Conservation (phyloP, 345 rosid species). For the Gossypioides kirkii region DNA sequence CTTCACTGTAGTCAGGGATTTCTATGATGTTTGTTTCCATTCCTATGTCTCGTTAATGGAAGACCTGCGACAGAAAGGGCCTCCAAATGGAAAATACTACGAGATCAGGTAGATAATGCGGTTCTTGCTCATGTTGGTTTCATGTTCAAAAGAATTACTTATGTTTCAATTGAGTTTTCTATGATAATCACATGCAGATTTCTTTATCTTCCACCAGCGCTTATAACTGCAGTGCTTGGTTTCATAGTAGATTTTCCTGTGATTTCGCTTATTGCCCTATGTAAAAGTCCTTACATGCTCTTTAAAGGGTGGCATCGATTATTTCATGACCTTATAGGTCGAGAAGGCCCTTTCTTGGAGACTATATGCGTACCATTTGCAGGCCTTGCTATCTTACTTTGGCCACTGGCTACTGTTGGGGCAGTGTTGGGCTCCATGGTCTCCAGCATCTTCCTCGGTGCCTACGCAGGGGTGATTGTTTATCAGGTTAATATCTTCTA, state of each 20-base stretch:
- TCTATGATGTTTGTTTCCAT: slow-evolving; percentile 65
- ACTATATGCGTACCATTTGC: slow-evolving; percentile 97
- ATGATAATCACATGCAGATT: slow-evolving; percentile 41
- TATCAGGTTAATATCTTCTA: slow-evolving; percentile 51
- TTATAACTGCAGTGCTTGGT: slow-evolving; percentile 57
- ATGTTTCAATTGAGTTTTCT: background rate
- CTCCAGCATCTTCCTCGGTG: slow-evolving; percentile 78
- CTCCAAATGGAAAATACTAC: slow-evolving; percentile 52
- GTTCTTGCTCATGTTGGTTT: background rate
- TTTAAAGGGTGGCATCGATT: slow-evolving; percentile 93
- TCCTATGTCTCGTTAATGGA: slow-evolving; percentile 73
- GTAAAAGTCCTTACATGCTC: slow-evolving; percentile 87
- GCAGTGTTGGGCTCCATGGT: slow-evolving; percentile 72
- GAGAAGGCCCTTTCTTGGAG: slow-evolving; percentile 98
- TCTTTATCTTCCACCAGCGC: slow-evolving; percentile 66
- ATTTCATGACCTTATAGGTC: slow-evolving; percentile 83
- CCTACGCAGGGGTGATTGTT: slow-evolving; percentile 72
- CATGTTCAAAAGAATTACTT: no score
- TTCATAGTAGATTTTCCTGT: slow-evolving; percentile 59
- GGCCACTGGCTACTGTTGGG: slow-evolving; percentile 93
- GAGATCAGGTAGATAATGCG: slow-evolving; percentile 65
- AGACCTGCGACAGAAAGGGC: slow-evolving; percentile 45
- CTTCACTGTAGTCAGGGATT: slow-evolving; percentile 67
- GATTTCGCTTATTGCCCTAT: slow-evolving; percentile 63
- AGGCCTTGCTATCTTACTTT: slow-evolving; percentile 84